Percentiles rank a stretch among this genome's conserved stretches.
These are phyloP conservation scores for Xylariaceae sp. DNA, from an alignment of 2,329 filamentous ascomycete genomes.

Conservation along the genomic window DNA sequence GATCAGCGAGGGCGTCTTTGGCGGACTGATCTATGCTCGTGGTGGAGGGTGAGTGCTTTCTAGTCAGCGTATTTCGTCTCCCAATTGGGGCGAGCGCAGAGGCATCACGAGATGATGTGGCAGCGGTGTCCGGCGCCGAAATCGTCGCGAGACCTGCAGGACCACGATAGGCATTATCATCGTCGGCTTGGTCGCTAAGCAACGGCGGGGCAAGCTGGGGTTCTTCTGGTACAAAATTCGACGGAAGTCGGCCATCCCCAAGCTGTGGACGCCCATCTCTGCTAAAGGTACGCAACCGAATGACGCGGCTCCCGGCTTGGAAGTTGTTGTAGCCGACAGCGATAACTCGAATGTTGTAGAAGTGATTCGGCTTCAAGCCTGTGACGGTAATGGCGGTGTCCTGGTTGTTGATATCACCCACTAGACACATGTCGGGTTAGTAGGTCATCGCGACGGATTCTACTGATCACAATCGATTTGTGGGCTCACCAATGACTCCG, in stretches of 20 bases:
- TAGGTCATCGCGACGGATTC: background rate
- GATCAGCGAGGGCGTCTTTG: constrained; percentile 45
- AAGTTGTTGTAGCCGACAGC: constrained; percentile 91
- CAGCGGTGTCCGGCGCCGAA: constrained; percentile 58
- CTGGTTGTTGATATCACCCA: constrained; percentile 77
- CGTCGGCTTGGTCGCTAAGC: constrained; percentile 43
- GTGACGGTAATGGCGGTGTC: constrained; percentile 91
- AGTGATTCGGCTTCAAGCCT: constrained; percentile 79
- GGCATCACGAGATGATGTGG: constrained; percentile 63
- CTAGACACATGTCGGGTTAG: constrained; percentile 40
- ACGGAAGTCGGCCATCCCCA: constrained; percentile 54
- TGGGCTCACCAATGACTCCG: constrained; percentile 73
- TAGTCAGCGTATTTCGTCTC: constrained; percentile 67
- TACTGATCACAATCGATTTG: background rate
- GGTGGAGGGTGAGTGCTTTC: constrained; percentile 73
- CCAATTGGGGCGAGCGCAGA: constrained; percentile 39
- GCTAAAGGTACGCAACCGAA: constrained; percentile 76
- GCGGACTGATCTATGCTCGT: constrained; percentile 52
- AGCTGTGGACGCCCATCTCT: constrained; percentile 62
- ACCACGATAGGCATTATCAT: constrained; percentile 46
- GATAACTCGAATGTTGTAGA: constrained; percentile 91
- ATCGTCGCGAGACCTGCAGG: constrained; percentile 61
- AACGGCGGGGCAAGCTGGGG: constrained; percentile 37
- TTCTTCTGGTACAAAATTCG: constrained; percentile 55
- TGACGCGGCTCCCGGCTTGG: constrained; percentile 80